Conservation (phyloP, 371 early-diverging fungal genomes). For the Mucor lusitanicus region DNA sequence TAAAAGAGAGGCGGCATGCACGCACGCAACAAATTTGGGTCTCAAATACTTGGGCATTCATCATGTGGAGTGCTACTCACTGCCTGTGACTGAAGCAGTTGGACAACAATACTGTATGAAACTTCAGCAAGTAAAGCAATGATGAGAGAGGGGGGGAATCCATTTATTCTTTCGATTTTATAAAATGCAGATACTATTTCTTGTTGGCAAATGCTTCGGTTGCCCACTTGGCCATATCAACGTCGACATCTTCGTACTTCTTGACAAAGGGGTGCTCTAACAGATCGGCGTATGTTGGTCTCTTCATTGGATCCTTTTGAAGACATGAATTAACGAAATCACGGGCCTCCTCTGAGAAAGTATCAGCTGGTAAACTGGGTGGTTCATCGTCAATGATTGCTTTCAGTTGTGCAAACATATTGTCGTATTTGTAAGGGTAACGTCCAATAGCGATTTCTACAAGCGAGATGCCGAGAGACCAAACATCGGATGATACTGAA, state of each 20-base stretch:
- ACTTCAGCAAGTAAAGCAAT: not conserved
- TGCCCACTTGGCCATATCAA: constrained; percentile 89
- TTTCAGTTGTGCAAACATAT: constrained; percentile 85
- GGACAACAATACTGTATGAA: not conserved
- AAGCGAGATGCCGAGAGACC: constrained; percentile 93
- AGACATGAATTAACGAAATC: constrained; percentile 83
- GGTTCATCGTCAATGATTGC: constrained; percentile 86
- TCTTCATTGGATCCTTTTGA: constrained; percentile 68
- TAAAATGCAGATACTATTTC: not conserved
- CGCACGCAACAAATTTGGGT: not conserved
- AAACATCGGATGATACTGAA: constrained; percentile 82
- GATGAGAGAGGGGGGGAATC: not conserved
- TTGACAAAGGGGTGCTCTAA: constrained; percentile 77
- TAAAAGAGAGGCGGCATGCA: not conserved
- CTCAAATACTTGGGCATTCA: not conserved
- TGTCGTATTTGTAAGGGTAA: constrained; percentile 72
- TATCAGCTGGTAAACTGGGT: constrained; percentile 64
- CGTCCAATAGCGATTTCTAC: constrained; percentile 90
- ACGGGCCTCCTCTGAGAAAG: constrained; percentile 70
- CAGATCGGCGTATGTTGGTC: constrained; percentile 74
- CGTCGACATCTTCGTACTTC: constrained; percentile 58
- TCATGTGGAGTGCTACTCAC: not conserved
- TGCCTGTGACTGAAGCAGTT: not conserved
- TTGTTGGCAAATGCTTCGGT: constrained; percentile 25
- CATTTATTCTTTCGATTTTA: not conserved